A percentile compares a stretch with the other conserved stretches of the same genome.
Conservation (phyloP, 2,329 filamentous ascomycete species). For the Polychaeton citri region DNA sequence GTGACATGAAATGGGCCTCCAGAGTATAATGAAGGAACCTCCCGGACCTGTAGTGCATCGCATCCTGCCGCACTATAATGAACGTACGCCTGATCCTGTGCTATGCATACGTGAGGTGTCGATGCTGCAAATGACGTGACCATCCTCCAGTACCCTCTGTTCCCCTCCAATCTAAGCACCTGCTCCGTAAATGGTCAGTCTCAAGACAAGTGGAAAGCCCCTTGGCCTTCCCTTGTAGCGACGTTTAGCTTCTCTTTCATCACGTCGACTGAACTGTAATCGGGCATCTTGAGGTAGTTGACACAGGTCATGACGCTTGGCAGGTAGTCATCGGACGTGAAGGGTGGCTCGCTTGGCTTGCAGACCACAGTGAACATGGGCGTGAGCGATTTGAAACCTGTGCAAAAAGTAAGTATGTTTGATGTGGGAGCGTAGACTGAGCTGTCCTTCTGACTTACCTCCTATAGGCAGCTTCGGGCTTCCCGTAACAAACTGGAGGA, state of each 20-base stretch:
- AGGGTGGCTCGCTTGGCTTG: constrained; percentile 92
- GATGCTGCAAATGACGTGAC: too few relatives aligned
- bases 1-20: too few relatives aligned
- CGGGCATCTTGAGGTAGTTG: constrained; percentile 94
- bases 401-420: constrained; percentile 1
- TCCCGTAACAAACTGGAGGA: constrained; percentile 93
- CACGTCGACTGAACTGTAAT: constrained; percentile 69
- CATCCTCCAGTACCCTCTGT: too few relatives aligned
- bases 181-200: too few relatives aligned
- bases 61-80: too few relatives aligned
- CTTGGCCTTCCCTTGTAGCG: constrained; percentile 90
- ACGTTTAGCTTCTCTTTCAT: constrained; percentile 67
- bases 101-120: too few relatives aligned
- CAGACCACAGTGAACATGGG: constrained; percentile 99
- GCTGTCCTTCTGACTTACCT: constrained; percentile 45
- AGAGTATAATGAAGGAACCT: too few relatives aligned
- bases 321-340: constrained; percentile 91
- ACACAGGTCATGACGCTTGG: constrained; percentile 99
- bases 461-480: constrained; percentile 97
- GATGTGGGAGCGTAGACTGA: not conserved
- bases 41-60: too few relatives aligned
- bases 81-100: too few relatives aligned
- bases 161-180: too few relatives aligned
- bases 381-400: constrained; percentile 91
- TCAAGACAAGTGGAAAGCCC: constrained; percentile 71